Evolutionary conservation across 2,329 filamentous ascomycete species (phyloP).

Genomic region (Monilinia laxa): DNA sequence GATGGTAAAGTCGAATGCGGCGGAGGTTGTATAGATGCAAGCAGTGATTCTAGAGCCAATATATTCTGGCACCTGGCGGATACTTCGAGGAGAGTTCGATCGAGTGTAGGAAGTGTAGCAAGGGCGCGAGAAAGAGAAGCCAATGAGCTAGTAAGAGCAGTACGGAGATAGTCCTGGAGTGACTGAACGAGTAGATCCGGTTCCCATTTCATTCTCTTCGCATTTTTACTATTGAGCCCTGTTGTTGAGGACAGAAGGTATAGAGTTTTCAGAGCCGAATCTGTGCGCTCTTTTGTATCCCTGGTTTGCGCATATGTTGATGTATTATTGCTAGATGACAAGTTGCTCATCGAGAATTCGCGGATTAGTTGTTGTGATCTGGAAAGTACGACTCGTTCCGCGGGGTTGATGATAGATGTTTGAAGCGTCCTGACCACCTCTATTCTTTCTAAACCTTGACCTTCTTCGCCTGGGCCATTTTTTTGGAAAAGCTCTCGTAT

Average conservation of each 20-base stretch:
- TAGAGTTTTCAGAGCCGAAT: conserved; percentile 72
- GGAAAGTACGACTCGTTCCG: conserved; percentile 71
- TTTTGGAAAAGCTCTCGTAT: conserved; percentile 71
- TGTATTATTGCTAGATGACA: conserved; percentile 47
- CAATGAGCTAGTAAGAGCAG: conserved; percentile 74
- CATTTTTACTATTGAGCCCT: conserved; percentile 42
- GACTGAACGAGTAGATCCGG: conserved; percentile 73
- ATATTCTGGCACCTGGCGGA: conserved; percentile 86
- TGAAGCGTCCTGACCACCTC: conserved; percentile 70
- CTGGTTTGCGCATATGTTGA: conserved; percentile 66
- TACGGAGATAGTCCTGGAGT: conserved; percentile 79
- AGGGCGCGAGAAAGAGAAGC: conserved; percentile 73
- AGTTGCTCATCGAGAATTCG: conserved; percentile 73
- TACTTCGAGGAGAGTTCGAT: conserved; percentile 78
- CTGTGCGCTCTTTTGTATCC: conserved; percentile 70
- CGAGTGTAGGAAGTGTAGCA: conserved; percentile 75
- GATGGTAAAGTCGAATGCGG: conserved; percentile 62
- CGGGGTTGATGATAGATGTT: conserved; percentile 65
- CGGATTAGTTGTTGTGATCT: conserved; percentile 76
- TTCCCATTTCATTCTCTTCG: conserved; percentile 47
- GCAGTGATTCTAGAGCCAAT: conserved; percentile 78
- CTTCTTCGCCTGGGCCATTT: conserved; percentile 69
- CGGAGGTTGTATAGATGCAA: conserved; percentile 67
- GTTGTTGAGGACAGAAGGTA: conserved; percentile 76
- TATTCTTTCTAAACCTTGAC: conserved; percentile 71